phyloP scores from a whole-genome alignment of 108 stramenopile genomes.

The Pseudonitzschia delicatissima region DNA sequence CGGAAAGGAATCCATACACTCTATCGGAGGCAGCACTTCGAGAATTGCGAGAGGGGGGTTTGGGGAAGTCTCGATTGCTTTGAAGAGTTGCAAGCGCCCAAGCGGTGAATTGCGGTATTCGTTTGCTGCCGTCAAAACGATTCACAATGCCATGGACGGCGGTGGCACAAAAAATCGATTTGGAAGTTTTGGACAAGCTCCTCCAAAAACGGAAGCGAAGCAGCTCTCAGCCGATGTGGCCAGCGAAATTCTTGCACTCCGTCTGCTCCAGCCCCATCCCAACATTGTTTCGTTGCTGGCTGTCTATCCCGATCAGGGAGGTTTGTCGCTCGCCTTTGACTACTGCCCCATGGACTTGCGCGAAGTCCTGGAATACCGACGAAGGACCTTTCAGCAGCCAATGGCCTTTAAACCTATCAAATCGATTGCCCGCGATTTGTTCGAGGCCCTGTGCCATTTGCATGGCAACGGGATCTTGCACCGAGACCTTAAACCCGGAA shows the following conservation, averaged over 20 bases:
- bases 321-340: constrained; percentile 59
- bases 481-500: constrained; percentile 94
- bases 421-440: constrained; percentile 51
- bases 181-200: neutral
- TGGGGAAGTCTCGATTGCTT: constrained; percentile 62
- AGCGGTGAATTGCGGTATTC: constrained; percentile 15
- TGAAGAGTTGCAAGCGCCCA: neutral
- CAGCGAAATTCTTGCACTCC: constrained; percentile 41
- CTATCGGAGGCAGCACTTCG: constrained; percentile 10
- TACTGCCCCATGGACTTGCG: constrained; percentile 75
- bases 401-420: constrained; percentile 38
- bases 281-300: constrained; percentile 41
- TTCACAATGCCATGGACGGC: constrained; percentile 42
- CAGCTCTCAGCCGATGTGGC: constrained; percentile 26
- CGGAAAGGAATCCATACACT: constrained; percentile 13
- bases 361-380: constrained; percentile 48
- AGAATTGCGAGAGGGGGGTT: constrained; percentile 55
- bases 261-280: constrained; percentile 30
- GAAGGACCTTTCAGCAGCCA: constrained; percentile 31
- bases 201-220: neutral
- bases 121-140: constrained; percentile 63
- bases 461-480: constrained; percentile 89
- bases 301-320: constrained; percentile 10
- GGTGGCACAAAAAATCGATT: neutral
- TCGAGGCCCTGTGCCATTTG: constrained; percentile 83